A percentile compares a stretch with the other conserved stretches of the same genome.
These are phyloP conservation scores for Hygrocybe coccinea DNA, from an alignment of 768 basidiomycete genomes.

Conservation along the genomic window DNA sequence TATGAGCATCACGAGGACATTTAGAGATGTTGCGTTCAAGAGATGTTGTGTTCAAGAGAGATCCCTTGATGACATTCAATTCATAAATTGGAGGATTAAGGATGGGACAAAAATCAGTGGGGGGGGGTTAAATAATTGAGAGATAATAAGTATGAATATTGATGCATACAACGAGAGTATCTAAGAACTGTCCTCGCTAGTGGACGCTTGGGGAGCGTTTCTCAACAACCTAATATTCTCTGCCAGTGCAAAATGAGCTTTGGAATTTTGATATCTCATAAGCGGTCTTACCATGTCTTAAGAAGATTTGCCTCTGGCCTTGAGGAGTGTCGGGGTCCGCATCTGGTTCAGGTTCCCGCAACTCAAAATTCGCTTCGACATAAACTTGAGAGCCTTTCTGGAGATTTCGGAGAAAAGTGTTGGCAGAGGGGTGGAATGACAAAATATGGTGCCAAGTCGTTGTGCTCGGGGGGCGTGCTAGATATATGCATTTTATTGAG, in stretches of 20 bases:
- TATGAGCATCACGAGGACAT: constrained; percentile 36
- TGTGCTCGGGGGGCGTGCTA: constrained; percentile 48
- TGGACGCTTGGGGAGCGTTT: not conserved
- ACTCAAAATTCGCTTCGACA: constrained; percentile 74
- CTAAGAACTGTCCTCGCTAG: constrained; percentile 2
- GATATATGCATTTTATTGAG: not conserved
- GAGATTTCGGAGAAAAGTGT: constrained; percentile 59
- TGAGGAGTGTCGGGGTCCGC: constrained; percentile 63
- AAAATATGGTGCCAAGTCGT: constrained; percentile 75
- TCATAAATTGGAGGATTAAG: too few relatives aligned
- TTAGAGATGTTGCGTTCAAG: not conserved
- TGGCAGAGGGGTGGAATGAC: constrained; percentile 61
- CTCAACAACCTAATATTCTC: constrained; percentile 11
- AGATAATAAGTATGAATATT: not conserved
- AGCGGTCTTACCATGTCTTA: constrained; percentile 61
- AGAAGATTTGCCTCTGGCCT: constrained; percentile 77
- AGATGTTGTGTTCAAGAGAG: not conserved
- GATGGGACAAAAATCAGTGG: too few relatives aligned
- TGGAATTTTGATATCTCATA: not conserved
- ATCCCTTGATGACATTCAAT: too few relatives aligned
- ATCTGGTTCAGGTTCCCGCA: constrained; percentile 63
- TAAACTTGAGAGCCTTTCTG: constrained; percentile 72
- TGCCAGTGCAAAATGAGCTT: constrained; percentile 4
- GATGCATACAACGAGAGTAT: not conserved
- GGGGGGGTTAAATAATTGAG: too few relatives aligned